Evolutionary conservation across 306 rosid species (phyloP), one percentile per base, ranked within the genome.

Genomic region (Sicyos edulis): DNA sequence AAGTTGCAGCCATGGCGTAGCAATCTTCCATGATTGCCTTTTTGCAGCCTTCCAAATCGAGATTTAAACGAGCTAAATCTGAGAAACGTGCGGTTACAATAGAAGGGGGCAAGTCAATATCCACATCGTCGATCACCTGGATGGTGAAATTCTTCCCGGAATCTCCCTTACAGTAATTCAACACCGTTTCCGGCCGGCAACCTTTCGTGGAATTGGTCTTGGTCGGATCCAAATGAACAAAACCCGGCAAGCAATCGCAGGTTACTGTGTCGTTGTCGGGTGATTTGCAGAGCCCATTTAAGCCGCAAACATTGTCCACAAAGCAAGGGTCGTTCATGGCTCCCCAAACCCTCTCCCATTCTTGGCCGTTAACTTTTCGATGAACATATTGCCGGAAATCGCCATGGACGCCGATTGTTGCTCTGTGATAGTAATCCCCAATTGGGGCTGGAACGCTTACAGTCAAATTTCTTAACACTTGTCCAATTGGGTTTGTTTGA

Each of bases 201-300:
- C 70, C 70, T 19, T 40, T 64, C 52, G 6, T 7, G 10, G 70
- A 13, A 64, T 64, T 26, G 16, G 32, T 26, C 32, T 26, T 26
- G 1, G 26, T 37, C 16, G 52, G 70, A 64, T 64, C 70, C 70
- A 64, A 17, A n/a, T n/a, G 70, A 64, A 64, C 52, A 40, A 64
- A 64, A n/a, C 70, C 70, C 52, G 70, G 52, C 70, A 64, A 64
- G 70, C 70, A 64, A 40, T 64, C 32, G 29, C 70, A 64, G 8
- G 70, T 64, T 64, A 64, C 16, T 10, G 70, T 64, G 16, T 64
- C 70, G 32, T 64, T 64, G 53, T 64, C 47, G 16, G 70, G 4
- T 10, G 70, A 64, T 40, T 40, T 64, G 29, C 70, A 64, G 29
- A 64, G 51, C 16, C 70, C 70, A 40, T 64, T 64, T 64, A 64